Base-by-base conservation (phyloP, 208 protist genomes). In the Leishmania guyanensis region DNA sequence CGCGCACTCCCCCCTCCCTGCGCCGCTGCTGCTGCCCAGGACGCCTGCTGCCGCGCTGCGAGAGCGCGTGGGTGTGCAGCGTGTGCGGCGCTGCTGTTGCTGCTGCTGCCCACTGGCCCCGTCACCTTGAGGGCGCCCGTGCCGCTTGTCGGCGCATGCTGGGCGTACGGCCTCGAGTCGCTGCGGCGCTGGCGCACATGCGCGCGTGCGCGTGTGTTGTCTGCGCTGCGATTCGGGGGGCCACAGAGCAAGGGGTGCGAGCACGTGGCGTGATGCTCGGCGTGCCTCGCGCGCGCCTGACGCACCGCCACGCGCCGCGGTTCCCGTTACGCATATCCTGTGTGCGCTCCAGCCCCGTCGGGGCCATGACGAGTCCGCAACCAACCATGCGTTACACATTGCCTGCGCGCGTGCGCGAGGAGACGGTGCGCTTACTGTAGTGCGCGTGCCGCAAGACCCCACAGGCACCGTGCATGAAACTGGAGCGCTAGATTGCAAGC, bases 241-340 rank as follows among this genome's bases (percentile, higher is more conserved):
- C 76, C 76, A 80, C 76, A 80, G 76, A 80, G 65, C 76, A 80
- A 80, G 76, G 76, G 76, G 65, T 80, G 76, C 76, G 76, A 36
- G 76, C 48, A 12, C 65, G 76, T 48, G 60, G 76, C 64, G 76
- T 80, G 76, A 70, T 80, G 76, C 76, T 80, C 76, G 77, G 77
- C 54, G 77, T 54, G 77, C 53, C 66, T 17, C 77, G 77, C 66
- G 64, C 64, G 76, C 43, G 76, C 48, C 76, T 80, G 76, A 80
- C 76, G 76, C 76, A 69, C 76, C 76, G 76, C 76, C 50, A 53
- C 65, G 65, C 76, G 76, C 76, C 76, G 76, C 76, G 36, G 64
- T 80, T 80, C 76, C 77, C 77, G 69, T 56, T 81, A 81, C 78
- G 78, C 78, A 81, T 81, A 81, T 81, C 78, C 78, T 81, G 78